Evolutionary conservation across 106 monocot species (phyloP).

Genomic region (Iris macrosiphon): DNA sequence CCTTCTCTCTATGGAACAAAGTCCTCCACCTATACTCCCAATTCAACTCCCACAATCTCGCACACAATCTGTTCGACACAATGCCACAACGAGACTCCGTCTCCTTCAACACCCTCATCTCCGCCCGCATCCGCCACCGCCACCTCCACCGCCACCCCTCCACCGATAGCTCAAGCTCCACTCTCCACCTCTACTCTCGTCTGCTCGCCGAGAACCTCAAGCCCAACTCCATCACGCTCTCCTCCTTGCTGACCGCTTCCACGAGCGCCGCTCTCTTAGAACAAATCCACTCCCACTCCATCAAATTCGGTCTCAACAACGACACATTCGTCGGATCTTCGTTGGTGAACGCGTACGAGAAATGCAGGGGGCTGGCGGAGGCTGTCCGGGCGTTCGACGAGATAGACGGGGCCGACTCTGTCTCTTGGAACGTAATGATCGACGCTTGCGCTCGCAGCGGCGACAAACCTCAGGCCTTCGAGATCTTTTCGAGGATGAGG

Average conservation of each 20-base stretch:
- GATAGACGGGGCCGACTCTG: conserved; percentile 36
- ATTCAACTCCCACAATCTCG: neutral
- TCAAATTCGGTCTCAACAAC: conserved; percentile 27
- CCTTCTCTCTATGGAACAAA: conserved; percentile 65
- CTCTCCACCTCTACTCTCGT: conserved; percentile 20
- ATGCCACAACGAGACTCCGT: conserved; percentile 44
- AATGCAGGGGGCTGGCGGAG: conserved; percentile 24
- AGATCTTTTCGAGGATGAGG: conserved; percentile 42
- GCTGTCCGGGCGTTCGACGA: conserved; percentile 50
- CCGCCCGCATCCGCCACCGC: conserved; percentile 4
- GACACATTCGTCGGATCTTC: conserved; percentile 55
- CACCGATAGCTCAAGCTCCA: neutral
- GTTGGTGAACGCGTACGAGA: conserved; percentile 41
- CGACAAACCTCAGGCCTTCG: conserved; percentile 14
- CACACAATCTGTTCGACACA: conserved; percentile 37
- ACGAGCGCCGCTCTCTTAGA: conserved; percentile 3
- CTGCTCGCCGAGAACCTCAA: conserved; percentile 36
- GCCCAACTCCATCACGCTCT: conserved; percentile 52
- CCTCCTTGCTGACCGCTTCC: conserved; percentile 22
- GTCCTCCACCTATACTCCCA: conserved; percentile 44
- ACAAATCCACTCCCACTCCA: conserved; percentile 43
- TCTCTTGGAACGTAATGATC: conserved; percentile 69
- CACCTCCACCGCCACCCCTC: neutral
- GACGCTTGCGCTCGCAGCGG: conserved; percentile 53
- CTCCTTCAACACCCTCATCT: conserved; percentile 61